Conservation (phyloP, 352 stramenopile species). For the Phytophthora constricta region DNA sequence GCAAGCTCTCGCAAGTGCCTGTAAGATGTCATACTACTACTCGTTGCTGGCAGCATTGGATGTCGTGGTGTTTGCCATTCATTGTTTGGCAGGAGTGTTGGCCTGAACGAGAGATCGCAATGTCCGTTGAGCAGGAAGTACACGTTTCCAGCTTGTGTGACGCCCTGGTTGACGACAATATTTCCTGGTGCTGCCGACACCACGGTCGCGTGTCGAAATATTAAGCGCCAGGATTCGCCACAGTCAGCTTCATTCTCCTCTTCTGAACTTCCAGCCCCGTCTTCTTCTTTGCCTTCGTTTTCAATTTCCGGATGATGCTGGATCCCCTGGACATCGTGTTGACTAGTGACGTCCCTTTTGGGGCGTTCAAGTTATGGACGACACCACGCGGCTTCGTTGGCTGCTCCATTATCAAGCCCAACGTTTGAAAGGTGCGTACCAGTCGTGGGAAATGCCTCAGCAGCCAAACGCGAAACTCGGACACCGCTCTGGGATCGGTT, state of each 20-base stretch:
- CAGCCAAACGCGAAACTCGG: slow-evolving; percentile 42
- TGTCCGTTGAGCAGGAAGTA: slow-evolving; percentile 36
- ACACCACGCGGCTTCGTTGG: background rate
- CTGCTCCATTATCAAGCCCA: slow-evolving; percentile 15
- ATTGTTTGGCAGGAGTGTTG: slow-evolving; percentile 9
- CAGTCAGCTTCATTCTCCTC: background rate
- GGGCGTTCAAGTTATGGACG: background rate
- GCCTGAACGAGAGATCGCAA: slow-evolving; percentile 31
- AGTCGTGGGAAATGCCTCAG: slow-evolving; percentile 41
- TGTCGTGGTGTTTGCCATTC: slow-evolving; percentile 2
- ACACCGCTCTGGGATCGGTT: slow-evolving; percentile 26
- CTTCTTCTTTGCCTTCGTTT: background rate
- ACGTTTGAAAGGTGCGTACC: slow-evolving; percentile 16
- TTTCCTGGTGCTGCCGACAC: slow-evolving; percentile 22
- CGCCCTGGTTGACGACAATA: slow-evolving; percentile 12
- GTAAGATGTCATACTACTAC: background rate
- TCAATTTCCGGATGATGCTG: too few relatives aligned
- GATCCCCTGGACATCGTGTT: background rate
- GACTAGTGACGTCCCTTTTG: background rate
- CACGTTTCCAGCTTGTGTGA: slow-evolving; percentile 14
- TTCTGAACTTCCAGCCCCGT: too few relatives aligned
- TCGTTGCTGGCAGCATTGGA: slow-evolving; percentile 6
- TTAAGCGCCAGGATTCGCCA: slow-evolving; percentile 21
- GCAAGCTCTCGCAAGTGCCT: slow-evolving; percentile 41
- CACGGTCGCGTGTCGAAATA: slow-evolving; percentile 25